Base-by-base conservation (phyloP, 192 early-diverging fungal species). In the Entrophospora sp. region DNA sequence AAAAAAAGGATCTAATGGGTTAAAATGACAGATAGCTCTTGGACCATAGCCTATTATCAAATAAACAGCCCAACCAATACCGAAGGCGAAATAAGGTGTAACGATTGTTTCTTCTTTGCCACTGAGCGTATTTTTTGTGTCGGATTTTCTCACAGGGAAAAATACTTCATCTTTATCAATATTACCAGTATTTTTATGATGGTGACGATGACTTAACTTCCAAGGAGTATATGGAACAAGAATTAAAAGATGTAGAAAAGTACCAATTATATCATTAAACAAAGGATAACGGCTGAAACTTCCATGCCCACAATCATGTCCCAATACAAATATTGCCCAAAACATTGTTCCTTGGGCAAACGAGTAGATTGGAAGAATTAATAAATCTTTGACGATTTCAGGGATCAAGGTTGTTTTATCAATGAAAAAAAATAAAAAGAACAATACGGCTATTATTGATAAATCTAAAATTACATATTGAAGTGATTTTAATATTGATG, bases 161-260 rank as follows among this genome's bases (percentile, higher is more conserved):
- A 27, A 57, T 2, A 57, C 55, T 37, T 57, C 55, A 57, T 57
- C 55, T 36, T 57, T 57, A 57, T 57, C 55, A 22, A 57, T 57
- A 36, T 57, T 57, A 13, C 55, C 34, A 22, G 55, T 57, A 35
- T 57, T 57, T 57, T 57, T 57, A 3, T 57, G 55, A 35, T 57
- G 55, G 22, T 57, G 55, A 57, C 55, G 55, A 35, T 57, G 55
- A 57, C 55, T 57, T 24, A 57, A 12, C 13, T 57, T 57, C 55
- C 55, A 57, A 22, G 31, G 6, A 20, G 55, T 57, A 36, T 57
- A 57, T 22, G 55, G 55, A 22, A 57, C 55, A 10, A 57, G 34
- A 22, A 57, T 34, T 10, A 57, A 37, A 4, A 34, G 34, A 35
- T 57, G 55, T n/a, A 57, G 34, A 8, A 57, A 57, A 10, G 55